A percentile compares a stretch with the other conserved stretches of the same genome.
Evolutionary conservation across 129 eudicot genomes (phyloP).

Genomic region (Lactuca sativa): DNA sequence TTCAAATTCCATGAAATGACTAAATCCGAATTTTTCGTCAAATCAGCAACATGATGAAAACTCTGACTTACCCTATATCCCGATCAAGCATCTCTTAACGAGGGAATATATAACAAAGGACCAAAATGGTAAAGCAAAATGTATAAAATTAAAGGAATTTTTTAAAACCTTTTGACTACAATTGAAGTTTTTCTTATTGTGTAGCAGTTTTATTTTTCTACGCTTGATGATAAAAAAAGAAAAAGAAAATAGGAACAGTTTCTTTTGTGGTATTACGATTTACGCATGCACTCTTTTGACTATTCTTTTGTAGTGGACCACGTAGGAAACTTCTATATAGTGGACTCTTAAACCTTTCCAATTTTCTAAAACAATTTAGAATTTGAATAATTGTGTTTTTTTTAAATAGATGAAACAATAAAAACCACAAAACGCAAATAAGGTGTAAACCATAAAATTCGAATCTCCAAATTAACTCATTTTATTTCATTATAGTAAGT

Average conservation of each 20-base stretch:
- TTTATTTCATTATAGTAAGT: not conserved
- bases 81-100: too few relatives aligned
- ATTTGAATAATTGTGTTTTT: not conserved
- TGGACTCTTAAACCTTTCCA: not conserved
- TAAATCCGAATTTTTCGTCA: too few relatives aligned
- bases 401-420: not conserved
- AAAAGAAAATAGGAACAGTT: not conserved
- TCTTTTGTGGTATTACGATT: not conserved
- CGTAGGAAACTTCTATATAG: not conserved
- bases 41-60: too few relatives aligned
- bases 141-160: too few relatives aligned
- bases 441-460: not conserved
- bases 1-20: too few relatives aligned
- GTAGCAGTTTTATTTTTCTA: not conserved
- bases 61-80: too few relatives aligned
- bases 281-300: not conserved
- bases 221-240: not conserved
- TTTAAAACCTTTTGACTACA: too few relatives aligned
- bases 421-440: not conserved
- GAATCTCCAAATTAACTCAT: not conserved
- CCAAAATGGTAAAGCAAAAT: too few relatives aligned
- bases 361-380: too few relatives aligned
- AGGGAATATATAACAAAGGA: too few relatives aligned
- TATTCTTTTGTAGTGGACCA: not conserved
- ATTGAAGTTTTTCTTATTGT: too few relatives aligned